Conservation (phyloP, 2,329 filamentous ascomycete genomes). For the Fusarium musae region DNA sequence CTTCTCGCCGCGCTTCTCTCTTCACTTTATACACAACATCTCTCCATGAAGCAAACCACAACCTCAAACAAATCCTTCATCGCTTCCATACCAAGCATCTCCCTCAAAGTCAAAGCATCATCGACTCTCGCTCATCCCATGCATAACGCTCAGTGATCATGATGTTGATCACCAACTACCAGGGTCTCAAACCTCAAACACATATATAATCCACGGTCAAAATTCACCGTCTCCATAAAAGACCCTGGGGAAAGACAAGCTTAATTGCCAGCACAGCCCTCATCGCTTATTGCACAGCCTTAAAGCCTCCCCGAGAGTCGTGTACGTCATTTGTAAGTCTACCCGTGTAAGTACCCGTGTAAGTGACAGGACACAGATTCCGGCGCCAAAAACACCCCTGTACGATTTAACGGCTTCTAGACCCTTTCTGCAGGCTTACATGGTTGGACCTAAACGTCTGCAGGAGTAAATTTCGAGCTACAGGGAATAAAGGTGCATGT, state of each 20-base stretch:
- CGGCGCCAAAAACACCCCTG: neutral
- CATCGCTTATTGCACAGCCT: conserved; percentile 10
- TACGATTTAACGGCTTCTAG: conserved; percentile 13
- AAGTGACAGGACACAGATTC: conserved; percentile 3
- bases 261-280: conserved; percentile 27
- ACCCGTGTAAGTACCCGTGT: neutral
- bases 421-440: neutral
- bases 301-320: conserved; percentile 18
- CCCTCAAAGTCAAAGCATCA: conserved; percentile 20
- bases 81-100: neutral
- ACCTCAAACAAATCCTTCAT: neutral
- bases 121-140: conserved; percentile 10
- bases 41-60: neutral
- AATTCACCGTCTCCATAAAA: conserved; percentile 31
- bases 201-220: conserved; percentile 21
- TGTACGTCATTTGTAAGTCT: conserved; percentile 20
- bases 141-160: neutral
- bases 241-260: conserved; percentile 26
- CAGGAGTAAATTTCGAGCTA: neutral
- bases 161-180: neutral
- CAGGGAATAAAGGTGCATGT: neutral
- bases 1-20: neutral
- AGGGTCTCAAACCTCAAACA: neutral
- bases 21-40: conserved; percentile 20
- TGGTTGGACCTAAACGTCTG: too few relatives aligned